Percentiles rank a stretch among this genome's conserved stretches.
phyloP scores from a whole-genome alignment of 2,329 filamentous ascomycete genomes.

The Stagonosporopsis cucurbitacearum region DNA sequence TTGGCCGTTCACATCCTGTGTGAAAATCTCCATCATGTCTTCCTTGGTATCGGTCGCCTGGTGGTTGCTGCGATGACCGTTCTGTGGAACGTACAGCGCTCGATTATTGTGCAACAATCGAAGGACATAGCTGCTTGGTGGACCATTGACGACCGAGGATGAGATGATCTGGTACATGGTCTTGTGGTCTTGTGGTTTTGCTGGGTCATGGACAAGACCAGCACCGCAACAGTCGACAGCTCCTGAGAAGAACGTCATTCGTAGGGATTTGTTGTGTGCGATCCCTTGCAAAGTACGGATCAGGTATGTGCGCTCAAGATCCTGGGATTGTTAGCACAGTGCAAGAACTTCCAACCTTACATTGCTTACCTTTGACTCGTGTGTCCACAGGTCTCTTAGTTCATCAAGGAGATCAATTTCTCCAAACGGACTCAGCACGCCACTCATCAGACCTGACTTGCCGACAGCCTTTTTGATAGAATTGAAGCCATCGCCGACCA shows the following conservation, averaged over 20 bases:
- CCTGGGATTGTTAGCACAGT: conserved; percentile 54
- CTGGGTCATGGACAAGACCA: conserved; percentile 91
- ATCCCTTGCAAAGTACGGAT: conserved; percentile 96
- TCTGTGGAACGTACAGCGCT: conserved; percentile 86
- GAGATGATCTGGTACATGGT: conserved; percentile 99
- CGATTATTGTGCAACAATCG: conserved; percentile 97
- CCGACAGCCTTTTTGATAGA: conserved; percentile 96
- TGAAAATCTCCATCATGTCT: conserved; percentile 99
- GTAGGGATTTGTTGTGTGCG: conserved; percentile 89
- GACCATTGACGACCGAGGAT: conserved; percentile 88
- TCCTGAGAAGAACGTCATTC: conserved; percentile 96
- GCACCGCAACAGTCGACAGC: conserved; percentile 91
- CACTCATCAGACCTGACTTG: conserved; percentile 94
- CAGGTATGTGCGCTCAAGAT: conserved; percentile 93
- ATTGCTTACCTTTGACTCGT: conserved; percentile 80
- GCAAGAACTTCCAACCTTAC: too few relatives aligned
- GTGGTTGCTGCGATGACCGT: conserved; percentile 75
- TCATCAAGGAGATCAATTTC: conserved; percentile 96
- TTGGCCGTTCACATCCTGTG: conserved; percentile 85
- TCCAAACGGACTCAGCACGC: conserved; percentile 93
- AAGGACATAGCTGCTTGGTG: conserved; percentile 82
- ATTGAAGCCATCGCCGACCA: conserved; percentile 90
- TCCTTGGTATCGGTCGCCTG: conserved; percentile 91
- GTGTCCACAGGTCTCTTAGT: conserved; percentile 95
- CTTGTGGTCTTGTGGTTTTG: conserved; percentile 91